phyloP scores from a whole-genome alignment of 2,329 filamentous ascomycete species.

The Beauveria brongniartii region DNA sequence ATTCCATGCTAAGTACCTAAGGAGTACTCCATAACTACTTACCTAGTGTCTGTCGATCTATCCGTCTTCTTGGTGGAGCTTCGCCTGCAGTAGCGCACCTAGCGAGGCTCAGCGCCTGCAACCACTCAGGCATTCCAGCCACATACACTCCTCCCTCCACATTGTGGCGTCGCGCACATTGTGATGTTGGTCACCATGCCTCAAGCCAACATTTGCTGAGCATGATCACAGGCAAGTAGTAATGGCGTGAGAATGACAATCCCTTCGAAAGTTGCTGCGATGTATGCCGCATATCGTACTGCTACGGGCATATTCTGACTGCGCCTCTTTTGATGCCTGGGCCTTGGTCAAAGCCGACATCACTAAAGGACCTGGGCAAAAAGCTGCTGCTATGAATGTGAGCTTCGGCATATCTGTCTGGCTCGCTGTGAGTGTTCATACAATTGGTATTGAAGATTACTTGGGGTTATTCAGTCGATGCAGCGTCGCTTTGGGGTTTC shows the following conservation, averaged over 20 bases:
- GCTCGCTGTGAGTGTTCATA: slow-evolving; percentile 43
- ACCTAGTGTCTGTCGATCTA: no score
- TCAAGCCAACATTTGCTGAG: no score
- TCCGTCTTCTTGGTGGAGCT: not conserved
- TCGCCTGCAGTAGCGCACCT: not conserved
- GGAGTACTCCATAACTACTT: no score
- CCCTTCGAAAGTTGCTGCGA: no score
- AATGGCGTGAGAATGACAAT: no score
- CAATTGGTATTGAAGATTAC: slow-evolving; percentile 38
- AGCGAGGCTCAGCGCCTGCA: not conserved
- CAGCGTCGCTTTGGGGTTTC: no score
- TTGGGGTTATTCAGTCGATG: slow-evolving; percentile 21
- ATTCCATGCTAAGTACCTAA: no score
- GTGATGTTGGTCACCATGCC: no score
- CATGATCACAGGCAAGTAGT: no score
- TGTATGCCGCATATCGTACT: slow-evolving; percentile 10
- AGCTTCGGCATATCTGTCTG: slow-evolving; percentile 44
- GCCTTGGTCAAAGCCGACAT: slow-evolving; percentile 26
- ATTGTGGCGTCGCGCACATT: no score
- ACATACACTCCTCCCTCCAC: not conserved
- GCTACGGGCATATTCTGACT: slow-evolving; percentile 32
- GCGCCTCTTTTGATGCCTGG: slow-evolving; percentile 28
- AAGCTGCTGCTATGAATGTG: slow-evolving; percentile 34
- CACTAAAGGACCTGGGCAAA: slow-evolving; percentile 18
- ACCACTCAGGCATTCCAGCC: not conserved